phyloP scores from a whole-genome alignment of 164 flowering plant species.

The Chimonanthus salicifolius region DNA sequence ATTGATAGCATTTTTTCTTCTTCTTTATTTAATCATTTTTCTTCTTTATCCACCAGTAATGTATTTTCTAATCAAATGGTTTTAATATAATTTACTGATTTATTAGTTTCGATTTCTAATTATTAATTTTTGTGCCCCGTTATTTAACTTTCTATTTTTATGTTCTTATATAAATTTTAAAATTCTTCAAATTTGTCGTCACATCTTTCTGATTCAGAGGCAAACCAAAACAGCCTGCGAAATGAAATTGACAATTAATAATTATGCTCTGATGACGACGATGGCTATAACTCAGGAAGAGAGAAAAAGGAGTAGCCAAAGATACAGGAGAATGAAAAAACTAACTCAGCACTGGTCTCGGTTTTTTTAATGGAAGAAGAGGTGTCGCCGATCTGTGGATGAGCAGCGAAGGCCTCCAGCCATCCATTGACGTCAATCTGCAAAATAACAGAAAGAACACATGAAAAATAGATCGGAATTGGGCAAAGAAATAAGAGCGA shows the following conservation, averaged over 20 bases:
- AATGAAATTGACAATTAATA: neutral
- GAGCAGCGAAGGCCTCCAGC: conserved; percentile 83
- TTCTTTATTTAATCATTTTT: too few species aligned
- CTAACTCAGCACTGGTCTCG: conserved; percentile 45
- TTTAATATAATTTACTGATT: too few species aligned
- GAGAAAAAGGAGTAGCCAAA: neutral
- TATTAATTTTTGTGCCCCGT: too few species aligned
- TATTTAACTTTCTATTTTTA: too few species aligned
- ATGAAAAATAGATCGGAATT: neutral
- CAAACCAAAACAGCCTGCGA: neutral
- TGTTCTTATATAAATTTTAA: neutral
- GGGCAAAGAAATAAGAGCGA: neutral
- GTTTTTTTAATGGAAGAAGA: conserved; percentile 24
- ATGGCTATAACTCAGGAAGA: neutral
- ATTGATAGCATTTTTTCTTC: too few species aligned
- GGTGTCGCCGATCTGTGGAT: conserved; percentile 62
- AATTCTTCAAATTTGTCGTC: neutral
- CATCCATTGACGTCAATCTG: conserved; percentile 84
- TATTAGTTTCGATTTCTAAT: too few species aligned
- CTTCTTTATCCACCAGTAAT: too few species aligned
- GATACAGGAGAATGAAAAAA: neutral
- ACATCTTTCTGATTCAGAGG: neutral
- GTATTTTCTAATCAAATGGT: too few species aligned
- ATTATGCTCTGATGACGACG: too few species aligned
- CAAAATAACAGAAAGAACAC: neutral